Evolutionary conservation across 2,329 filamentous ascomycete genomes (phyloP).

Genomic region (Xylaria sp.): DNA sequence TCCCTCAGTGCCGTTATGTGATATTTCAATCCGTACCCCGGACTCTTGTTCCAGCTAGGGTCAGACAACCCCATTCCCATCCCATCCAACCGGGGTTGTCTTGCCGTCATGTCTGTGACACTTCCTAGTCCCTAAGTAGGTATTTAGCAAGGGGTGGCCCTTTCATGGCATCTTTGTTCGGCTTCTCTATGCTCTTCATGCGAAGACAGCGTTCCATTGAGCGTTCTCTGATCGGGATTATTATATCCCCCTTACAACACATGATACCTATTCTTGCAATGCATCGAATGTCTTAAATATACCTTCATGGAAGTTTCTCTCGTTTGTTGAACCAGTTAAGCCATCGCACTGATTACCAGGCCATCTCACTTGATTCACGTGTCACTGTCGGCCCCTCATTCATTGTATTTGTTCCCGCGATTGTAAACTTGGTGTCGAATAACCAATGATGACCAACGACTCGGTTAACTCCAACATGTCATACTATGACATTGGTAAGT

Average conservation of each 20-base stretch:
- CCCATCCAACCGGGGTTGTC: too few relatives aligned
- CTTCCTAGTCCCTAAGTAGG: neutral
- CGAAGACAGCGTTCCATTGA: too few relatives aligned
- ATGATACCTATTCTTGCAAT: neutral
- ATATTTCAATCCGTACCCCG: neutral
- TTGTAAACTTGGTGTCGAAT: conserved; percentile 1
- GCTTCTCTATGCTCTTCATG: neutral
- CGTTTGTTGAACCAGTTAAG: neutral
- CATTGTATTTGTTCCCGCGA: neutral
- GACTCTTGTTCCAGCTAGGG: too few relatives aligned
- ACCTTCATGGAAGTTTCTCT: too few relatives aligned
- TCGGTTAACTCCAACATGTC: conserved; percentile 15
- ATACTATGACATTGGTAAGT: conserved; percentile 43
- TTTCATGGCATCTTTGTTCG: neutral
- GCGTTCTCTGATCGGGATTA: too few relatives aligned
- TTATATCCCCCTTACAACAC: neutral
- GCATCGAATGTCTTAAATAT: too few relatives aligned
- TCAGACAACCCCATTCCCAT: too few relatives aligned
- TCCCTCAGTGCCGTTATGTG: conserved; percentile 23
- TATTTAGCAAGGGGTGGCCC: too few relatives aligned
- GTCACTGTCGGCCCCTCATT: neutral
- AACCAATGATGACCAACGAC: conserved; percentile 22
- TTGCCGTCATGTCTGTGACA: neutral
- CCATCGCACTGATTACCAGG: neutral
- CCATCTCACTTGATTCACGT: neutral